Evolutionary conservation across 2,329 filamentous ascomycete genomes (phyloP), one percentile per base, ranked within the genome.

Genomic region (Coniochaeta sp.): DNA sequence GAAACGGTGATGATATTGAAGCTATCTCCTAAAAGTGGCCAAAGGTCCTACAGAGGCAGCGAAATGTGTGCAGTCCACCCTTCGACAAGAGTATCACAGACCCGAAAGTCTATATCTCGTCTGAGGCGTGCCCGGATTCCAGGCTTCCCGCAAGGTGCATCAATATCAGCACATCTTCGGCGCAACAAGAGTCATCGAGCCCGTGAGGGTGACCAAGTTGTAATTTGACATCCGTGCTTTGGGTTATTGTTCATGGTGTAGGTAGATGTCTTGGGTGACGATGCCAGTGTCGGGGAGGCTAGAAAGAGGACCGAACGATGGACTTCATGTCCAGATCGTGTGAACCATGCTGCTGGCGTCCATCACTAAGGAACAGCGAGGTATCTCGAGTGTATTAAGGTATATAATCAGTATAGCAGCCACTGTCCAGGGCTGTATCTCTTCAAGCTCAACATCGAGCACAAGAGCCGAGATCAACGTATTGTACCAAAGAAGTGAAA

Each of bases 151-250:
- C 67, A 59, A 56, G 48, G 57, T n/a, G 53, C 57, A 68, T 84
- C 69, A 65, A 79, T 94, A 78, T 95, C 82, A 94, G 91, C 91
- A 96, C 90, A 90, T 95, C 90, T 95, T 91, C 89, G 91, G 91
- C 91, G 90, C 91, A 94, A 91, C 83, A 81, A 78, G 83, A 91
- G 89, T 86, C 89, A 96, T 85, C 72, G 50, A 63, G 73, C 55
- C 60, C 56, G 51, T 49, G 62, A 59, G 69, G 68, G 70, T 70
- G 85, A 84, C 85, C 82, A 82, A 77, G 87, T 92, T 94, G 91
- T 84, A 96, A 96, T 96, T 96, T 96, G 91, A 96, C 91, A 96
- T 96, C 89, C 87, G 89, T 95, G 91, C 91, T 92, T 38, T n/a
- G n/a, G n/a, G 16, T 35, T 9, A 12, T 30, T 10, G 6, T 18